Conservation (phyloP, 495 filamentous ascomycete species). For the Corynascus novoguineensis region DNA sequence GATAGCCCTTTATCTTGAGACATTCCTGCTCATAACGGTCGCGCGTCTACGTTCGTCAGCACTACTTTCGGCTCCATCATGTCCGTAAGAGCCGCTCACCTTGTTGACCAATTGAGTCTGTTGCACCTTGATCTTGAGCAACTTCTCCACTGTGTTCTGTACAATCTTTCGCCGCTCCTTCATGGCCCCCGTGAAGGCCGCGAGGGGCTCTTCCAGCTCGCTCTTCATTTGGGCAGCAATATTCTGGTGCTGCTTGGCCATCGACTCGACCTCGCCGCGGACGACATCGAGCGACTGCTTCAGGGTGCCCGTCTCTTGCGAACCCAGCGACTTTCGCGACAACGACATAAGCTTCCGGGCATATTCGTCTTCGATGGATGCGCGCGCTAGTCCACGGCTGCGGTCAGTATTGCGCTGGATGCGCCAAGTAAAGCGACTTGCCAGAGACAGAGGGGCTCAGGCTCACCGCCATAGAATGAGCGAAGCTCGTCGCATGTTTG, state of each 20-base stretch:
- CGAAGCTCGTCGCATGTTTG: constrained; percentile 91
- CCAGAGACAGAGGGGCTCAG: not conserved
- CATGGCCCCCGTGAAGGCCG: constrained; percentile 85
- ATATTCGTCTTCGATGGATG: constrained; percentile 96
- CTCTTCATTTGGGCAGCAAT: constrained; percentile 93
- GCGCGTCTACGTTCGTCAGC: constrained; percentile 53
- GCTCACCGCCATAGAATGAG: constrained; percentile 77
- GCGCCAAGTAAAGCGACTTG: not conserved
- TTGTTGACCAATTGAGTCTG: constrained; percentile 91
- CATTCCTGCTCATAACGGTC: constrained; percentile 97
- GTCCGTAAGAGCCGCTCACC: constrained; percentile 50
- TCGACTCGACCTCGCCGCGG: constrained; percentile 86
- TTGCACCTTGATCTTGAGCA: constrained; percentile 86
- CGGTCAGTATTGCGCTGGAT: not conserved
- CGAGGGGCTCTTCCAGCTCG: constrained; percentile 92
- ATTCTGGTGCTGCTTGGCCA: constrained; percentile 85
- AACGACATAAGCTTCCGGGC: constrained; percentile 84
- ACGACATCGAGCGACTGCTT: constrained; percentile 78
- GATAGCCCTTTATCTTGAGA: constrained; percentile 94
- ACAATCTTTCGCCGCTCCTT: constrained; percentile 96
- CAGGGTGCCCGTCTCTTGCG: constrained; percentile 80
- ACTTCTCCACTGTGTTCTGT: constrained; percentile 84
- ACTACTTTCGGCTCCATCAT: not conserved
- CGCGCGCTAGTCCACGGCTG: constrained; percentile 55
- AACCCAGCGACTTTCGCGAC: constrained; percentile 82